phyloP scores from a whole-genome alignment of 768 basidiomycete species.

The Coprinopsis cinerea region DNA sequence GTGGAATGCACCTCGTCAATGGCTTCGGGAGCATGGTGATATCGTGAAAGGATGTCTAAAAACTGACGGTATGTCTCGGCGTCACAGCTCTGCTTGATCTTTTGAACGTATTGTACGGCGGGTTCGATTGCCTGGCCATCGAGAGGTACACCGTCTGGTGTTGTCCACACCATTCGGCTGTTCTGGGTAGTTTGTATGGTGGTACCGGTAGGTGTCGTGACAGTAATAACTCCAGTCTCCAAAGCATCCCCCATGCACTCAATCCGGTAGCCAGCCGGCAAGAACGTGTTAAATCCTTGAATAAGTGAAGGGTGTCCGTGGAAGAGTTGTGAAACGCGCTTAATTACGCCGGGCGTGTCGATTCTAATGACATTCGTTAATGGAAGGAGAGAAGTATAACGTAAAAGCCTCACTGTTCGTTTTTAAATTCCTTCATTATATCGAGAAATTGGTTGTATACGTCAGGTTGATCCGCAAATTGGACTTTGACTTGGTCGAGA shows the following conservation, averaged over 20 bases:
- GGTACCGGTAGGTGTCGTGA: slow-evolving; percentile 70
- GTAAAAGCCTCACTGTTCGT: slow-evolving; percentile 59
- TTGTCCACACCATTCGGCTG: slow-evolving; percentile 35
- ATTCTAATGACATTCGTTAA: slow-evolving; percentile 46
- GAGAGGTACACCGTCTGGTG: slow-evolving; percentile 13
- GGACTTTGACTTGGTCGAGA: slow-evolving; percentile 86
- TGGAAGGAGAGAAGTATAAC: not conserved
- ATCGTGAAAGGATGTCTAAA: slow-evolving; percentile 64
- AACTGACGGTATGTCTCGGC: slow-evolving; percentile 82
- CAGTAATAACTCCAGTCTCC: slow-evolving; percentile 64
- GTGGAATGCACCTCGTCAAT: slow-evolving; percentile 46
- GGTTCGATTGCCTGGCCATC: slow-evolving; percentile 51
- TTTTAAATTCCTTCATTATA: slow-evolving; percentile 99
- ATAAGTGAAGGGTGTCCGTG: slow-evolving; percentile 86
- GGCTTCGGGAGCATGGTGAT: slow-evolving; percentile 53
- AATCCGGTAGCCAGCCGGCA: slow-evolving; percentile 92
- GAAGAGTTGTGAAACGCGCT: slow-evolving; percentile 90
- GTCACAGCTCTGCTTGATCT: slow-evolving; percentile 92
- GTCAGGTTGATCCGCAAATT: slow-evolving; percentile 89
- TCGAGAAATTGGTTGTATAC: slow-evolving; percentile 93
- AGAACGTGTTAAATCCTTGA: slow-evolving; percentile 97
- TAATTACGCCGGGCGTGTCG: slow-evolving; percentile 96
- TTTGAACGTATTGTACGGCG: slow-evolving; percentile 93
- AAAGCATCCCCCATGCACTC: slow-evolving; percentile 66
- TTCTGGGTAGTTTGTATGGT: slow-evolving; percentile 52